Conservation (phyloP, 345 rosid species). For the Melastoma malabathricum region DNA sequence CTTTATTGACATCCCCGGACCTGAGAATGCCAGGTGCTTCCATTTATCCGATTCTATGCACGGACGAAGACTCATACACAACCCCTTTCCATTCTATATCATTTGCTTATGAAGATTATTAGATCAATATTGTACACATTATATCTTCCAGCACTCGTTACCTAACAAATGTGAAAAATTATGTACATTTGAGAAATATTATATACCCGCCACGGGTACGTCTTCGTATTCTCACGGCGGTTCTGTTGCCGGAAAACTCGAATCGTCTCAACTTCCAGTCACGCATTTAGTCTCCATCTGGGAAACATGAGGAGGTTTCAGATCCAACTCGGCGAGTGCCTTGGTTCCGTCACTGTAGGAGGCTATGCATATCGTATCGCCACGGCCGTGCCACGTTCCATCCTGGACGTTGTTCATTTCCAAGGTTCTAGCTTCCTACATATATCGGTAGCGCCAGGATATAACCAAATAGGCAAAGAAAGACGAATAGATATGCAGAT, state of each 20-base stretch:
- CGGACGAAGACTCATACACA: too few relatives aligned
- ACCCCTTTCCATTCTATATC: too few relatives aligned
- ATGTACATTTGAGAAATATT: too few relatives aligned
- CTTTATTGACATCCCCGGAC: neutral
- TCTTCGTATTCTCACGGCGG: too few relatives aligned
- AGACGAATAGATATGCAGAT: neutral
- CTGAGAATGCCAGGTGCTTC: neutral
- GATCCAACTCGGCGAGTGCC: conserved; percentile 35
- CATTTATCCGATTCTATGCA: too few relatives aligned
- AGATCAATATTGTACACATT: too few relatives aligned
- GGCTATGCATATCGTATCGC: conserved; percentile 72
- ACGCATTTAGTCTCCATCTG: conserved; percentile 15
- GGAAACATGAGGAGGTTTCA: conserved; percentile 19
- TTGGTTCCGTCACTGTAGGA: conserved; percentile 38
- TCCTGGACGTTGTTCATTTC: conserved; percentile 96
- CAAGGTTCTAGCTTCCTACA: conserved; percentile 76
- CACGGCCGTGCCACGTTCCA: conserved; percentile 90
- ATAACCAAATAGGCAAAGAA: neutral
- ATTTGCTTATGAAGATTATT: too few relatives aligned
- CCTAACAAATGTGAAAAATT: too few relatives aligned
- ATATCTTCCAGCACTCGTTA: too few relatives aligned
- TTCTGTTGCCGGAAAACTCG: too few relatives aligned
- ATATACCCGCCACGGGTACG: too few relatives aligned
- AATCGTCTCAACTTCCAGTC: conserved; percentile 3
- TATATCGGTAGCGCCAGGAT: too few relatives aligned